Percentiles rank a stretch among this genome's conserved stretches.
These are phyloP conservation scores for Pseudocercospora eumusae DNA, from an alignment of 2,329 filamentous ascomycete genomes.

Conservation along the genomic window DNA sequence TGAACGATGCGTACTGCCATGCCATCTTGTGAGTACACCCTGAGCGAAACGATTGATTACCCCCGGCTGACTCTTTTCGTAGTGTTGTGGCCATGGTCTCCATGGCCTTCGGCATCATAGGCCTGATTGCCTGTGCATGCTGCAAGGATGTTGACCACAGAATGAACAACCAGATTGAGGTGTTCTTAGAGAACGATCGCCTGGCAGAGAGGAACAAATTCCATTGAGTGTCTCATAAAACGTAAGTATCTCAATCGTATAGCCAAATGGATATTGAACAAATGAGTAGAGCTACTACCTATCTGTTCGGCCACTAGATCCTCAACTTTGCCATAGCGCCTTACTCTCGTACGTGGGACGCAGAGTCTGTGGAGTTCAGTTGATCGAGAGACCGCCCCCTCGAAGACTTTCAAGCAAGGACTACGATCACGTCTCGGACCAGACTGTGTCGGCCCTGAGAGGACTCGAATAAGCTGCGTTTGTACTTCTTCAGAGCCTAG, in stretches of 20 bases:
- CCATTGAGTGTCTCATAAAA: slow-evolving; percentile 11
- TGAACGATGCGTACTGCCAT: slow-evolving; percentile 19
- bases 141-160: slow-evolving; percentile 30
- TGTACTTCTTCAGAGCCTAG: too few species aligned
- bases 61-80: background rate
- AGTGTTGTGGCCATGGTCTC: slow-evolving; percentile 26
- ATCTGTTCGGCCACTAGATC: background rate
- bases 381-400: too few species aligned
- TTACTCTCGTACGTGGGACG: too few species aligned
- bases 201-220: slow-evolving; percentile 30
- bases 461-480: too few species aligned
- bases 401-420: too few species aligned
- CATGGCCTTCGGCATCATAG: slow-evolving; percentile 28
- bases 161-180: slow-evolving; percentile 37
- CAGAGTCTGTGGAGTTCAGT: too few species aligned
- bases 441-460: too few species aligned
- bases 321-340: too few species aligned
- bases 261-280: background rate
- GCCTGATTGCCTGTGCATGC: slow-evolving; percentile 27
- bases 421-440: too few species aligned
- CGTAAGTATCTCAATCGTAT: background rate
- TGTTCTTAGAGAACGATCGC: slow-evolving; percentile 34
- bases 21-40: slow-evolving; percentile 15
- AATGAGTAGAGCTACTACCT: background rate
- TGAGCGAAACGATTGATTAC: too few species aligned